A percentile compares a stretch with the other conserved stretches of the same genome.
These are phyloP conservation scores for Pistacia integerrima DNA, from an alignment of 345 rosid species.

Conservation along the genomic window DNA sequence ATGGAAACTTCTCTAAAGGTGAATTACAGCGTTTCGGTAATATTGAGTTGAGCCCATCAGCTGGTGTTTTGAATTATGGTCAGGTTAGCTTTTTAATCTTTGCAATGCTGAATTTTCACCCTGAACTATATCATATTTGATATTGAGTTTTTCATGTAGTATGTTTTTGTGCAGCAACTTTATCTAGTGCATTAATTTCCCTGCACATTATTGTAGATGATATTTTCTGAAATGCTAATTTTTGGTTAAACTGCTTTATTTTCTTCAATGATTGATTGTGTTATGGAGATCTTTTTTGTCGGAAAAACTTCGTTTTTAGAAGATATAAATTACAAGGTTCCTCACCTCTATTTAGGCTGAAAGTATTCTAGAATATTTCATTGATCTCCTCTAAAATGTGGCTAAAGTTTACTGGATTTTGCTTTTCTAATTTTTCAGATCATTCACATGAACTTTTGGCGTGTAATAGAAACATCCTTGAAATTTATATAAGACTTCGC, in stretches of 20 bases:
- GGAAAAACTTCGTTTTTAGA: background rate
- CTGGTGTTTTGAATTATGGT: conserved; percentile 92
- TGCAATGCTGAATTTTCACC: background rate
- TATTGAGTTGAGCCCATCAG: conserved; percentile 84
- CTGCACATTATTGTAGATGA: too few relatives aligned
- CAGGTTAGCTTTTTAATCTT: conserved; percentile 51
- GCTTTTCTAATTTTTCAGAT: background rate
- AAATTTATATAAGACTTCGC: background rate
- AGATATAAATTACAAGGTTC: background rate
- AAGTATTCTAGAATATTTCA: background rate
- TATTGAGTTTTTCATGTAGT: background rate
- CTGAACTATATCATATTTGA: background rate
- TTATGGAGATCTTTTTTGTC: too few relatives aligned
- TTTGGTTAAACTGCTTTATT: too few relatives aligned
- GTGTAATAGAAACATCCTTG: background rate
- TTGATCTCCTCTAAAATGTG: background rate
- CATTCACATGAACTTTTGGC: background rate
- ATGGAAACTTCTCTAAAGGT: conserved; percentile 65
- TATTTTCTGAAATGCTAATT: too few relatives aligned
- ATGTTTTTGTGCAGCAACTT: background rate
- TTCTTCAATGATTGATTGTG: too few relatives aligned
- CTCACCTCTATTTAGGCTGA: background rate
- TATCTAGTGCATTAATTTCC: too few relatives aligned
- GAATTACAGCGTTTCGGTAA: conserved; percentile 78
- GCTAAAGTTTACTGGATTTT: background rate